Evolutionary conservation across 768 basidiomycete genomes (phyloP).

Genomic region (Trametes villosa): DNA sequence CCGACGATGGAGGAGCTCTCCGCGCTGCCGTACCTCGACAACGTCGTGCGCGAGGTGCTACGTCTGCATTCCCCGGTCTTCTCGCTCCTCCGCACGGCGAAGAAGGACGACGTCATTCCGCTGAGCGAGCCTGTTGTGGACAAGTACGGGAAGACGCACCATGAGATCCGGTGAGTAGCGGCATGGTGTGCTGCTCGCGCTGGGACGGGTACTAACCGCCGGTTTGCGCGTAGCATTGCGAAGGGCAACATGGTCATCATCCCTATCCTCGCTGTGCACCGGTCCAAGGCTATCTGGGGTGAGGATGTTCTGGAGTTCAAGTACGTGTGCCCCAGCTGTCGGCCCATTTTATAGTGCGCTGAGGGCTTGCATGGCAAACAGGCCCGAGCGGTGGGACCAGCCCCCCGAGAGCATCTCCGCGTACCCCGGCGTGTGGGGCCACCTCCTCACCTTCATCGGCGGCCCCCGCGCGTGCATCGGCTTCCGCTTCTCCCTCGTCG

Average conservation of each 20-base stretch:
- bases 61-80: slow-evolving; percentile 59
- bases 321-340: slow-evolving; percentile 38
- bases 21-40: slow-evolving; percentile 68
- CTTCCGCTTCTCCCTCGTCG: slow-evolving; percentile 64
- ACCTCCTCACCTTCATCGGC: slow-evolving; percentile 63
- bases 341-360: background rate
- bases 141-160: slow-evolving; percentile 17
- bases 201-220: background rate
- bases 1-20: slow-evolving; percentile 74
- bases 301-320: slow-evolving; percentile 64
- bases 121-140: slow-evolving; percentile 38
- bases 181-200: slow-evolving; percentile 25
- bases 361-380: slow-evolving; percentile 28
- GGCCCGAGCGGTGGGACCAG: slow-evolving; percentile 67
- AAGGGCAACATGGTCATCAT: slow-evolving; percentile 42
- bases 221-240: slow-evolving; percentile 17
- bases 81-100: slow-evolving; percentile 49
- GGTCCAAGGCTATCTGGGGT: slow-evolving; percentile 60
- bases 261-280: slow-evolving; percentile 58
- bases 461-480: slow-evolving; percentile 71
- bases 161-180: slow-evolving; percentile 28
- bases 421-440: slow-evolving; percentile 65
- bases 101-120: slow-evolving; percentile 55
- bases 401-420: slow-evolving; percentile 46
- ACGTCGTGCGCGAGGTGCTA: slow-evolving; percentile 61